A percentile compares a stretch with the other conserved stretches of the same genome.
These are phyloP conservation scores for Dendrocalamus latiflorus DNA, from an alignment of 202 grass and related monocot species.

Conservation along the genomic window DNA sequence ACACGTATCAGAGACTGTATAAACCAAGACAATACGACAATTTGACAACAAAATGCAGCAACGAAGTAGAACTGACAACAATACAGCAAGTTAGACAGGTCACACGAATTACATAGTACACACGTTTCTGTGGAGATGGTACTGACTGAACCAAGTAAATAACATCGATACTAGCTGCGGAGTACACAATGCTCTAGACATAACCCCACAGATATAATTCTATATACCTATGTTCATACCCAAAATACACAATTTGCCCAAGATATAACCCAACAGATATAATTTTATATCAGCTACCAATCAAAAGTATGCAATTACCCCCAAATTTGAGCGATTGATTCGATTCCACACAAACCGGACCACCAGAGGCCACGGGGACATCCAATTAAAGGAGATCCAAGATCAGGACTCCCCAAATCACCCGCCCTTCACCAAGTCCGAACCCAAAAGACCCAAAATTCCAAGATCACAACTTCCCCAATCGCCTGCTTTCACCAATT, in stretches of 20 bases:
- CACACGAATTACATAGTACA: neutral
- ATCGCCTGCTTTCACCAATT: neutral
- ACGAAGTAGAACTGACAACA: neutral
- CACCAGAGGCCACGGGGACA: neutral
- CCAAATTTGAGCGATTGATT: neutral
- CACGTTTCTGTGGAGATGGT: constrained; percentile 38
- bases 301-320: neutral
- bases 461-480: neutral
- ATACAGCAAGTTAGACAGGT: neutral
- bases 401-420: neutral
- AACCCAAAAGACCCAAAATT: neutral
- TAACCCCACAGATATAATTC: too few relatives aligned
- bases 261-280: neutral
- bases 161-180: neutral
- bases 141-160: neutral
- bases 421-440: neutral
- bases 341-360: neutral
- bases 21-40: constrained; percentile 1
- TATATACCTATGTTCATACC: neutral
- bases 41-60: constrained; percentile 11
- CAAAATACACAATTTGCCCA: neutral
- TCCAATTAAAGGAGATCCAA: neutral
- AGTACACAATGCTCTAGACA: neutral
- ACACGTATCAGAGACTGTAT: constrained; percentile 47
- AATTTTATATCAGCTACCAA: neutral